These are phyloP conservation scores for Ehretia macrophylla DNA, from an alignment of 257 asterid species.

Conservation along the genomic window DNA sequence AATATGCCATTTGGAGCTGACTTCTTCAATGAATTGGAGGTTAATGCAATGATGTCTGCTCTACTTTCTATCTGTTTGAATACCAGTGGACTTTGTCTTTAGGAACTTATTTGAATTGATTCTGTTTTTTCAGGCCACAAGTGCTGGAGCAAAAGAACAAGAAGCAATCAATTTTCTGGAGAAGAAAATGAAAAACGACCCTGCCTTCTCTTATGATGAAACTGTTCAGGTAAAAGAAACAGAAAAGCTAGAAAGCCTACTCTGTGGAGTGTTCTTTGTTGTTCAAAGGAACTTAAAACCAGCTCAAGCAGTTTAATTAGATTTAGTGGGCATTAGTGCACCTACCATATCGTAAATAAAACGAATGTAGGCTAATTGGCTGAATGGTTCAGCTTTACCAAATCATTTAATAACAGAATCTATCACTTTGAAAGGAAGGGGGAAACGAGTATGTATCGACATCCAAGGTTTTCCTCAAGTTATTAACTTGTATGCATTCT, in stretches of 20 bases:
- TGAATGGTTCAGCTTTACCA: background rate
- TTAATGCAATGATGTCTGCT: no score
- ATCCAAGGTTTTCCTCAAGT: no score
- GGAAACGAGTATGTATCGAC: background rate
- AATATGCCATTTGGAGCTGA: no score
- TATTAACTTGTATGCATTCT: no score
- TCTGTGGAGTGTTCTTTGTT: background rate
- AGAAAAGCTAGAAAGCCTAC: background rate
- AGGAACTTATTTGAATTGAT: conserved; percentile 2
- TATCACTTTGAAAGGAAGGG: background rate
- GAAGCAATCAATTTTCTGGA: conserved; percentile 91
- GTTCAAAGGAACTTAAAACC: no score
- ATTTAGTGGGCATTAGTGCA: background rate
- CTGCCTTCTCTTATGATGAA: conserved; percentile 83
- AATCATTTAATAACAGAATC: background rate
- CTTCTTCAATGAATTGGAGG: no score
- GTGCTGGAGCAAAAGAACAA: conserved; percentile 97
- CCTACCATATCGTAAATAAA: background rate
- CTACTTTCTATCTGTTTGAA: no score
- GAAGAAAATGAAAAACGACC: conserved; percentile 95
- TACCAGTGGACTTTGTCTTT: no score
- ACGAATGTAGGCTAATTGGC: background rate
- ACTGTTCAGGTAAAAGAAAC: conserved; percentile 77
- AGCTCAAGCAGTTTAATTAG: no score
- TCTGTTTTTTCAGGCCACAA: conserved; percentile 63